A percentile compares a stretch with the other conserved stretches of the same genome.
These are phyloP conservation scores for Blastobotrys mokoenaii DNA, from an alignment of 805 yeast species.

Conservation along the genomic window DNA sequence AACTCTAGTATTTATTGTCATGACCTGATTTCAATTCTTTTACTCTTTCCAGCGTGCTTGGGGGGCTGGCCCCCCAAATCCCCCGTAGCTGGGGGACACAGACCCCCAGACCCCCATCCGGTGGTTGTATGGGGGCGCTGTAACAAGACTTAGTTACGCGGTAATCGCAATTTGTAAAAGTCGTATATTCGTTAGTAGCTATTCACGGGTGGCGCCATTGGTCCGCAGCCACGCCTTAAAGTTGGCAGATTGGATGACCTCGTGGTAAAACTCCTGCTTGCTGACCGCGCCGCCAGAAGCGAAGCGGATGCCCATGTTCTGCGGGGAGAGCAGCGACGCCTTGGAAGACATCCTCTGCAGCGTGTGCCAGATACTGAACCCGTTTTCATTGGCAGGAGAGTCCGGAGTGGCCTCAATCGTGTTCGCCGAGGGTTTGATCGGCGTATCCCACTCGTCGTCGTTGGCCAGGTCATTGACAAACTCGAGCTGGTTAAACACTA, in stretches of 20 bases:
- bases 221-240: slow-evolving; percentile 29
- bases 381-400: background rate
- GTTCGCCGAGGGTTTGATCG: background rate
- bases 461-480: slow-evolving; percentile 8
- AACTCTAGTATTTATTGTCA: too few relatives aligned
- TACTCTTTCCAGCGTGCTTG: too few relatives aligned
- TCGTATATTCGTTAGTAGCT: too few relatives aligned
- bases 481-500: slow-evolving; percentile 7
- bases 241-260: slow-evolving; percentile 6
- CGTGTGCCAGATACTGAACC: background rate
- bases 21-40: too few relatives aligned
- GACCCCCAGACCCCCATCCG: too few relatives aligned
- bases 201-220: background rate
- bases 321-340: background rate
- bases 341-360: background rate
- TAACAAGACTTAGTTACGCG: too few relatives aligned
- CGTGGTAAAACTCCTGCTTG: slow-evolving; percentile 9
- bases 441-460: slow-evolving; percentile 1
- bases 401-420: background rate
- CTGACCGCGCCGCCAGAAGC: background rate
- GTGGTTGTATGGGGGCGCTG: too few relatives aligned
- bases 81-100: too few relatives aligned
- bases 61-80: too few relatives aligned
- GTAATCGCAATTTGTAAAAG: too few relatives aligned
- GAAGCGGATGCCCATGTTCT: background rate